Percentiles rank a stretch among this genome's conserved stretches.
Evolutionary conservation across 2,329 filamentous ascomycete species (phyloP).

Genomic region (Fusarium piperis): DNA sequence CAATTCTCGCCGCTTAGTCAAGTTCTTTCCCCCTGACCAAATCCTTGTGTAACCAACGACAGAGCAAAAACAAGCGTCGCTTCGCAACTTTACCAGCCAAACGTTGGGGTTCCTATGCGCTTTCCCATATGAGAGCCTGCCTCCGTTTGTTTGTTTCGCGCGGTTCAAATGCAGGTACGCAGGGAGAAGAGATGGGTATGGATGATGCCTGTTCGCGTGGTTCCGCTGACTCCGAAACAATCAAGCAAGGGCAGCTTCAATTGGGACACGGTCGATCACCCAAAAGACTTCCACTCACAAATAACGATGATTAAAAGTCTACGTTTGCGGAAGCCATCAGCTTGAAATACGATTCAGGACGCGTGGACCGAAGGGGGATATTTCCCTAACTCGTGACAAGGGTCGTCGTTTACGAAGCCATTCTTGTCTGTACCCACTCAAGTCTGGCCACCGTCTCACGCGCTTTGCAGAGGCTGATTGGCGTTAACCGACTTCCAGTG

Average conservation of each 20-base stretch:
- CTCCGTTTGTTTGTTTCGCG: neutral
- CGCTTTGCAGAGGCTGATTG: constrained; percentile 35
- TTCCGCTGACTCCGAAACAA: constrained; percentile 1
- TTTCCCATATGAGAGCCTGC: neutral
- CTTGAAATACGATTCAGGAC: constrained; percentile 28
- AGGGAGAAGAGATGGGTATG: neutral
- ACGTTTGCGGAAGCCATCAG: constrained; percentile 7
- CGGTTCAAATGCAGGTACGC: neutral
- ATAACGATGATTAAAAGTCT: constrained; percentile 4
- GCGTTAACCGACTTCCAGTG: constrained; percentile 25
- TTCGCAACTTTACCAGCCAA: neutral
- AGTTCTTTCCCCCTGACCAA: neutral
- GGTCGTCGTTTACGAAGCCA: constrained; percentile 32
- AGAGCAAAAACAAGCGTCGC: neutral
- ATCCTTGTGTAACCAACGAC: neutral
- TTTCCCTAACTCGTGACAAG: constrained; percentile 35
- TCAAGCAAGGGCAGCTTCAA: constrained; percentile 1
- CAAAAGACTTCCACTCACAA: neutral
- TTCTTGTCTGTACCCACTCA: constrained; percentile 28
- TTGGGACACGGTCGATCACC: neutral
- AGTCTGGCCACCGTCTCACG: constrained; percentile 32
- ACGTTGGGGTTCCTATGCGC: neutral
- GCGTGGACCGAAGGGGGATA: constrained; percentile 26
- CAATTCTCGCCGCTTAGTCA: neutral
- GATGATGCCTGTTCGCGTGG: constrained; percentile 16